Evolutionary conservation across 768 basidiomycete genomes (phyloP), one percentile per base, ranked within the genome.

Genomic region (Suillus variegatus): DNA sequence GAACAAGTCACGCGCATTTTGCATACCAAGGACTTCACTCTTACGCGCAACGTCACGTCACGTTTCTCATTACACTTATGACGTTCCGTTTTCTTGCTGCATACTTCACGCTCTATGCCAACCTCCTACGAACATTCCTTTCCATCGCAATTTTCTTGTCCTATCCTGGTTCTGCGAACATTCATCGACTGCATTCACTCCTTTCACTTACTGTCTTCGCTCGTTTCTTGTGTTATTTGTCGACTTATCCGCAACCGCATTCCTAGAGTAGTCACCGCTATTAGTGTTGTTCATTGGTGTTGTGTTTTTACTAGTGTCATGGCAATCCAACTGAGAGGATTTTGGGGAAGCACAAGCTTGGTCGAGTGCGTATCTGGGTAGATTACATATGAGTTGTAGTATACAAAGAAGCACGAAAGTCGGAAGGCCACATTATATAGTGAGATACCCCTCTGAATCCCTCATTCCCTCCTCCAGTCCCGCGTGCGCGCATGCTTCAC

Each of bases 201-300:
- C 70, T 28, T 70, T 73, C 58, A 56, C 57, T 62, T 64, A 72
- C 68, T 58, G 67, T 63, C 35, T 20, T 65, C 73, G 62, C 51
- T 77, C 72, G 61, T 74, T 75, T 56, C 61, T 56, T 64, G 56
- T 66, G 70, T 77, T 66, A 71, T 77, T 70, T 58, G 49, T 76
- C 68, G 65, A 60, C 18, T 69, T 71, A 76, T 77, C 72, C 75
- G 73, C 57, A 22, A 28, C 9, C 57, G 40, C 57, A 41, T 41
- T 60, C 64, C 20, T 69, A 36, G 28, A 64, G 60, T 60, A 64
- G 25, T 60, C 64, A 62, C 62, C 57, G 54, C 63, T 57, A 56
- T 65, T 63, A 47, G 52, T 71, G 68, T 72, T 74, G 73, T 69
- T 67, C 61, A 69, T 41, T 62, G 64, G 67, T 67, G 67, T 75